These are phyloP conservation scores for Suillus sp. DNA, from an alignment of 768 basidiomycete species.

Conservation along the genomic window DNA sequence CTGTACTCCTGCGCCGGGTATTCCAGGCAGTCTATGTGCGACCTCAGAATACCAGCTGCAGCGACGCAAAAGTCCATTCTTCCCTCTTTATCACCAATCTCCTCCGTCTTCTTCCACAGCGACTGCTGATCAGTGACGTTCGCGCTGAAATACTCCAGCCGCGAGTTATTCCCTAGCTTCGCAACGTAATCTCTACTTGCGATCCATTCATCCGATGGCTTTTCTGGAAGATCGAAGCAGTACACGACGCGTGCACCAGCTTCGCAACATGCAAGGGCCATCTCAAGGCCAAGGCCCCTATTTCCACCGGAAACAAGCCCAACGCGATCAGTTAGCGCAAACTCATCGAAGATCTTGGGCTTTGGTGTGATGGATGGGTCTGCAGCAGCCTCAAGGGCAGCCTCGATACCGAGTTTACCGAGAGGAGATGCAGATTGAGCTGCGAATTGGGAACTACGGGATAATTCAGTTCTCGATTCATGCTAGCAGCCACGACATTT, in stretches of 20 bases:
- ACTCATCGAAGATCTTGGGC: slow-evolving; percentile 61
- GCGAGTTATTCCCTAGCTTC: slow-evolving; percentile 42
- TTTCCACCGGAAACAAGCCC: slow-evolving; percentile 66
- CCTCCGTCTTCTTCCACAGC: slow-evolving; percentile 57
- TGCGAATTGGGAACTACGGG: slow-evolving; percentile 19
- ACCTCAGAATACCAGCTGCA: slow-evolving; percentile 71
- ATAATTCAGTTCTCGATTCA: neutral
- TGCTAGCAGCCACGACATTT: neutral
- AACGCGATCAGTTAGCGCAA: slow-evolving; percentile 57
- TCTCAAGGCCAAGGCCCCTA: slow-evolving; percentile 79
- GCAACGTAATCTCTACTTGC: slow-evolving; percentile 54
- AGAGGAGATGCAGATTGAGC: slow-evolving; percentile 53
- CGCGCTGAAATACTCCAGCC: slow-evolving; percentile 62
- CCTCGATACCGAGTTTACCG: slow-evolving; percentile 63
- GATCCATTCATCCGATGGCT: slow-evolving; percentile 59
- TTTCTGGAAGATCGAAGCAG: slow-evolving; percentile 62
- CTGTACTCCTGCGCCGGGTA: slow-evolving; percentile 67
- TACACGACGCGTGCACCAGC: slow-evolving; percentile 71
- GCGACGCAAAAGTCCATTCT: slow-evolving; percentile 78
- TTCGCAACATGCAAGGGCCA: slow-evolving; percentile 74
- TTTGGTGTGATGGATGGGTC: slow-evolving; percentile 37
- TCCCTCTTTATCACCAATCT: slow-evolving; percentile 66
- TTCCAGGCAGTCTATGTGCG: slow-evolving; percentile 61
- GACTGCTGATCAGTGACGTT: slow-evolving; percentile 66
- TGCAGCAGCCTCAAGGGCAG: slow-evolving; percentile 49